Conservation (phyloP, 1,284 basidiomycete genomes). For the Apiotrichum akiyoshidainum region DNA sequence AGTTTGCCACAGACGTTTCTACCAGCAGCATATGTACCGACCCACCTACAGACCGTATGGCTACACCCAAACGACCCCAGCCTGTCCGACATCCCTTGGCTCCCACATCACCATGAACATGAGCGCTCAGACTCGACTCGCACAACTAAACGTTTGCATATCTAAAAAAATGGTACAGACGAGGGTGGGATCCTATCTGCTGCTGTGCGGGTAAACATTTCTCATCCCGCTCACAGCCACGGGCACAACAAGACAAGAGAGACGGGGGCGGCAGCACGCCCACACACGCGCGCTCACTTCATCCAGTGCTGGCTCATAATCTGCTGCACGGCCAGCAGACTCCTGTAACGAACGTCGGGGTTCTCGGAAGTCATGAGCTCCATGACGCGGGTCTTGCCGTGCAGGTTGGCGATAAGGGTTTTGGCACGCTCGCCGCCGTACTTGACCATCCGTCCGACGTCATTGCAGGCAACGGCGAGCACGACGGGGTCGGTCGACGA, state of each 20-base stretch:
- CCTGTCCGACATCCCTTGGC: too few relatives aligned
- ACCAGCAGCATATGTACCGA: too few relatives aligned
- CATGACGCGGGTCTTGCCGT: constrained; percentile 88
- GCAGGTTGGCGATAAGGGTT: constrained; percentile 78
- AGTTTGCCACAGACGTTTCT: too few relatives aligned
- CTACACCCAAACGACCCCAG: too few relatives aligned
- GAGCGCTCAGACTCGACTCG: neutral
- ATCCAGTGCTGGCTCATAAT: constrained; percentile 46
- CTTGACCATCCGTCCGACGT: constrained; percentile 90
- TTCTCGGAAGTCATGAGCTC: constrained; percentile 87
- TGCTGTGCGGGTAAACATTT: too few relatives aligned
- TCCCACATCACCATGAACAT: too few relatives aligned
- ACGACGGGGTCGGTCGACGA: constrained; percentile 70
- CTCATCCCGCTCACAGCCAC: too few relatives aligned
- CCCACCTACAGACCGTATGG: too few relatives aligned
- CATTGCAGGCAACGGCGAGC: constrained; percentile 83
- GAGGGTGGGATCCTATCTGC: neutral
- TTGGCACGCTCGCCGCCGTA: constrained; percentile 78
- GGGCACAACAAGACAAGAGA: too few relatives aligned
- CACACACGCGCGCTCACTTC: neutral
- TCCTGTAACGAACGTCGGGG: constrained; percentile 85
- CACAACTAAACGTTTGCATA: neutral
- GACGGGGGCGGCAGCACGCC: too few relatives aligned
- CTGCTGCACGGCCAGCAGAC: constrained; percentile 60
- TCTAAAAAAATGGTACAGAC: too few relatives aligned